Base-by-base conservation (phyloP, 116 monocot species). In the Papilionanthe hybrid region DNA sequence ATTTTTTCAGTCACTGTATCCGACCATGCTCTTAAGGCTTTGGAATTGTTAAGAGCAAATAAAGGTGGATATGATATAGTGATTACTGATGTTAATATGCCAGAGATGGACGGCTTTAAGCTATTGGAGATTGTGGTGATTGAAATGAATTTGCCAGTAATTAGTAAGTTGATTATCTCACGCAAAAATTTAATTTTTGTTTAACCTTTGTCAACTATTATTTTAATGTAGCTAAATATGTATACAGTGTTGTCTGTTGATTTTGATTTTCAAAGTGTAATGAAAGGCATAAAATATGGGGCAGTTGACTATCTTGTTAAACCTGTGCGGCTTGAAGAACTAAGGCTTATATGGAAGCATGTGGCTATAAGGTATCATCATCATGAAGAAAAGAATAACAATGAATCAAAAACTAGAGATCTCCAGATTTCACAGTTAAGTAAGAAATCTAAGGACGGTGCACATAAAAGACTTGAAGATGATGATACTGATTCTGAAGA, bases 1-100 rank as follows among this genome's bases (percentile, higher is more conserved):
- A 65, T 37, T 45, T n/a, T 44, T 76, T 9, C 76, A 76, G 76
- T 50, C 13, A 76, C 53, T 55, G 22, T 53, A 27, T 25, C 76
- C 7, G 6, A 76, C 28, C 76, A 55, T 11, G 76, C 76, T 29
- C 28, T 76, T 30, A 5, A 50, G 7, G 76, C 76, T 4, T 20
- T 76, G 53, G 17, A 76, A 29, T 29, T 76, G 25, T 76, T 76
- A 76, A 53, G 76, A 55, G 50, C 48, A 8, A 76, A 76, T 9
- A 53, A 76, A 55, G 50, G 10, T 13, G 29, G 27, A 50, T 76
- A 53, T 29, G 76, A 76, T 76, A 18, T 76, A 50, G 12, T 76
- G 27, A 76, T 76, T 20, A 76, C 28, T 76, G 76, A 76, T 29
- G 27, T 76, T 27, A 76, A 76, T 49, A 76, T 76, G 76, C 76